These are phyloP conservation scores for Tritrichomonas musculus DNA, from an alignment of 208 protist species.

Conservation along the genomic window DNA sequence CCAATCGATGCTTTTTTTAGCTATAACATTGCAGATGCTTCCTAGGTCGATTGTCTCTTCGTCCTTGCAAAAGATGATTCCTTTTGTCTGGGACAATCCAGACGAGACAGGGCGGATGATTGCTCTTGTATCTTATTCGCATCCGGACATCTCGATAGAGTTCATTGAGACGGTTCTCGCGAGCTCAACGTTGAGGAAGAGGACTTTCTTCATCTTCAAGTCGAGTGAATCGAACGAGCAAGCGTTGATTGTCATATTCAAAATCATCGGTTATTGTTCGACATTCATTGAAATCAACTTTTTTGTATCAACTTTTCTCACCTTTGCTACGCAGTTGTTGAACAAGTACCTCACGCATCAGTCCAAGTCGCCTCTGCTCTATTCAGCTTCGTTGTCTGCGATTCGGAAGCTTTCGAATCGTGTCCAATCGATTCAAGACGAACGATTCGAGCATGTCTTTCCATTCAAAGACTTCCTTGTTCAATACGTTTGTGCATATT, in stretches of 20 bases:
- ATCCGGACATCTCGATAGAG: background rate
- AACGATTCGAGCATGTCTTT: background rate
- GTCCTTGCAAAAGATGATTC: background rate
- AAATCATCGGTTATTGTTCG: background rate
- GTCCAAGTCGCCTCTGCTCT: background rate
- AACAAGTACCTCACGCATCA: background rate
- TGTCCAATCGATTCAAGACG: background rate
- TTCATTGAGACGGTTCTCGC: background rate
- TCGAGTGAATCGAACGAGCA: background rate
- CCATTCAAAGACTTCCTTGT: slow-evolving; percentile 12
- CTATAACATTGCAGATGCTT: background rate
- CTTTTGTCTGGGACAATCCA: background rate
- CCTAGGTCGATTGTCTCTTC: background rate
- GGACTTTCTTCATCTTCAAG: background rate
- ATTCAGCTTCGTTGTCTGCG: background rate
- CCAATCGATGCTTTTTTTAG: background rate
- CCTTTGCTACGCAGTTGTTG: background rate
- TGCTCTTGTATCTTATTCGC: background rate
- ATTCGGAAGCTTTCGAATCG: background rate
- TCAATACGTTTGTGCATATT: slow-evolving; percentile 4
- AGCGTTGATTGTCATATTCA: background rate
- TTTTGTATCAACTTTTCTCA: background rate
- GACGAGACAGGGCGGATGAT: background rate
- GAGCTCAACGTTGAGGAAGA: background rate
- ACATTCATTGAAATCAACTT: background rate